A percentile compares a stretch with the other conserved stretches of the same genome.
These are phyloP conservation scores for Naumovozyma baii DNA, from an alignment of 805 yeast species.

Conservation along the genomic window DNA sequence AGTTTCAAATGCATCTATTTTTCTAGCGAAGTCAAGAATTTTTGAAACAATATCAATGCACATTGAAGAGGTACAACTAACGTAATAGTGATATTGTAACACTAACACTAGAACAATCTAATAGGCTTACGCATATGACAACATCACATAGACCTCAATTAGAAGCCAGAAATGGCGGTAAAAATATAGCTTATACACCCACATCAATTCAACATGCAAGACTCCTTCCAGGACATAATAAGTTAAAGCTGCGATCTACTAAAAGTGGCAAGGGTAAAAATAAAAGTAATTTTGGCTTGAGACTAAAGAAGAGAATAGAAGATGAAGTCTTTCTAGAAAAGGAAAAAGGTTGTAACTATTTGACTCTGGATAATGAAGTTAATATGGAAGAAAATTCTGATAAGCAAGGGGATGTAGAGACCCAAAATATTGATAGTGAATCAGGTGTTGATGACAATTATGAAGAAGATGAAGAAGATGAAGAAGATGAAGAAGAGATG, in stretches of 20 bases:
- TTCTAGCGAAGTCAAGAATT: background rate
- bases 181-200: slow-evolving; percentile 30
- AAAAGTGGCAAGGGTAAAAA: slow-evolving; percentile 29
- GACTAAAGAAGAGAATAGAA: slow-evolving; percentile 13
- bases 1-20: background rate
- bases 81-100: too few species aligned
- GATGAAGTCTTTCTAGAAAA: slow-evolving; percentile 23
- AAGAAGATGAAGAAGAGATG: slow-evolving; percentile 35
- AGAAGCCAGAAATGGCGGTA: slow-evolving; percentile 50
- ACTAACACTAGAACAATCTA: too few species aligned
- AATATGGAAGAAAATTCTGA: background rate
- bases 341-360: background rate
- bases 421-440: slow-evolving; percentile 30
- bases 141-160: slow-evolving; percentile 64
- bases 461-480: slow-evolving; percentile 27
- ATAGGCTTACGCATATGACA: too few species aligned
- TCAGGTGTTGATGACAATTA: slow-evolving; percentile 30
- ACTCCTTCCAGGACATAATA: slow-evolving; percentile 44
- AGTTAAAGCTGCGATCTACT: slow-evolving; percentile 36
- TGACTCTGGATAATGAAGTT: too few species aligned
- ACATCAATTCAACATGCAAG: slow-evolving; percentile 46
- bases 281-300: slow-evolving; percentile 15
- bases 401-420: background rate
- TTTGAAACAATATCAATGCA: background rate
- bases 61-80: too few species aligned